Percentiles rank a stretch among this genome's conserved stretches.
These are phyloP conservation scores for Rosa persica DNA, from an alignment of 306 rosid genomes.

Conservation along the genomic window DNA sequence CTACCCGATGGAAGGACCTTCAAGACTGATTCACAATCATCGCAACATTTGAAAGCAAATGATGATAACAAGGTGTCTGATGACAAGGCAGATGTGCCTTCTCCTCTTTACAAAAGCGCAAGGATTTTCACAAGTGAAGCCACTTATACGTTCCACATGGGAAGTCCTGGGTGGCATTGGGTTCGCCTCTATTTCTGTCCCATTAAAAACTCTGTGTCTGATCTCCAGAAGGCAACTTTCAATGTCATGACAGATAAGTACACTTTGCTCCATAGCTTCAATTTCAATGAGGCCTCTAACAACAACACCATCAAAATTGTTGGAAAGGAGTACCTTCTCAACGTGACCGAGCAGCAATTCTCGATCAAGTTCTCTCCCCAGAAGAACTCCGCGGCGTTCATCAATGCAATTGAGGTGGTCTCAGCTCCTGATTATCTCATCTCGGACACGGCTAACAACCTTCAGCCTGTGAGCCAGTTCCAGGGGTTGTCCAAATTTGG, in stretches of 20 bases:
- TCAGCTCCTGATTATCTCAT: constrained; percentile 41
- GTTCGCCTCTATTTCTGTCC: constrained; percentile 38
- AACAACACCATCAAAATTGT: constrained; percentile 1
- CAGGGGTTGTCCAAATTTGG: constrained; percentile 31
- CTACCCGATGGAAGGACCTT: constrained; percentile 72
- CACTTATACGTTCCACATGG: constrained; percentile 27
- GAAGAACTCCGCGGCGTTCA: constrained; percentile 40
- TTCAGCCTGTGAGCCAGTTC: constrained; percentile 24
- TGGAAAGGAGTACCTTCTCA: constrained; percentile 38
- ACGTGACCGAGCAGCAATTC: constrained; percentile 41
- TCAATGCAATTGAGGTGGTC: constrained; percentile 49
- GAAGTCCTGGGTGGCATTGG: constrained; percentile 39
- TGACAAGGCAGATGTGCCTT: constrained; percentile 26
- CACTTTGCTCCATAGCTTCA: constrained; percentile 36
- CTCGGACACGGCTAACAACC: constrained; percentile 27
- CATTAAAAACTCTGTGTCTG: constrained; percentile 13
- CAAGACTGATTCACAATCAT: constrained; percentile 64
- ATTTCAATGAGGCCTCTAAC: constrained; percentile 13
- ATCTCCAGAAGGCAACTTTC: constrained; percentile 32
- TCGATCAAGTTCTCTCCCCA: constrained; percentile 42
- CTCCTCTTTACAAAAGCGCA: constrained; percentile 48
- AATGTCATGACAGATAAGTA: constrained; percentile 29
- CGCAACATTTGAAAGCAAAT: constrained; percentile 41
- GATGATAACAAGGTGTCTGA: constrained; percentile 52
- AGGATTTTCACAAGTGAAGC: constrained; percentile 45